Evolutionary conservation across 495 filamentous ascomycete species (phyloP), one percentile per base, ranked within the genome.

Genomic region (Aspergillus sclerotiicarbonarius): DNA sequence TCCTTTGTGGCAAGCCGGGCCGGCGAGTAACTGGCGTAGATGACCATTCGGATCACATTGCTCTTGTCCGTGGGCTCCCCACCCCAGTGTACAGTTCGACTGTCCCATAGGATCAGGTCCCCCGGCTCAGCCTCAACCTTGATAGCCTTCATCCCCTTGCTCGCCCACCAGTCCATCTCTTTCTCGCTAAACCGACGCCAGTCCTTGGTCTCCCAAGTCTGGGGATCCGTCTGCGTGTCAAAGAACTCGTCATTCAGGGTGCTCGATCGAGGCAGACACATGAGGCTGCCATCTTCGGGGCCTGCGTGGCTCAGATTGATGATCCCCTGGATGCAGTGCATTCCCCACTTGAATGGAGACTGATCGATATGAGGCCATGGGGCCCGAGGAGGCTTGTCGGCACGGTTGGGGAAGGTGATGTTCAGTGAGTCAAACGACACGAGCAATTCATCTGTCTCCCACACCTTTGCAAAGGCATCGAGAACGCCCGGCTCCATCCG

Each of bases 401-500:
- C 12, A 13, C 33, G 33, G 33, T 35, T 35, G 12, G 63, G 60
- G 16, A 68, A 57, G 6, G 61, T 64, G 41, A 63, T 45, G 16
- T 63, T 63, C 7, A 63, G 13, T 9, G 37, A 45, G 21, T 75
- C 72, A 39, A 73, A 75, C 15, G 56, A 62, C 39, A 66, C 68
- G 1, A 75, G 53, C 1, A 75, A 58, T 13, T 75, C 65, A 8
- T 73, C 57, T 0, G 68, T 73, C 5, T 65, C 69, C 68, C 70
- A 75, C 10, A 73, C 37, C 43, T 60, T 61, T 13, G 57, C 53
- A 45, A 78, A 76, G 8, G 71, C 67, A 0, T 70, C 69, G 12
- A 76, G 1, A 6, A 76, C 64, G 9, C 63, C 68, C 0, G 72
- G 70, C 48, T 77, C 76, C 50, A 62, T 58, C 8, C 76, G 70